A percentile compares a stretch with the other conserved stretches of the same genome.
phyloP scores from a whole-genome alignment of 2,329 filamentous ascomycete species.

The Phialophora tarda region DNA sequence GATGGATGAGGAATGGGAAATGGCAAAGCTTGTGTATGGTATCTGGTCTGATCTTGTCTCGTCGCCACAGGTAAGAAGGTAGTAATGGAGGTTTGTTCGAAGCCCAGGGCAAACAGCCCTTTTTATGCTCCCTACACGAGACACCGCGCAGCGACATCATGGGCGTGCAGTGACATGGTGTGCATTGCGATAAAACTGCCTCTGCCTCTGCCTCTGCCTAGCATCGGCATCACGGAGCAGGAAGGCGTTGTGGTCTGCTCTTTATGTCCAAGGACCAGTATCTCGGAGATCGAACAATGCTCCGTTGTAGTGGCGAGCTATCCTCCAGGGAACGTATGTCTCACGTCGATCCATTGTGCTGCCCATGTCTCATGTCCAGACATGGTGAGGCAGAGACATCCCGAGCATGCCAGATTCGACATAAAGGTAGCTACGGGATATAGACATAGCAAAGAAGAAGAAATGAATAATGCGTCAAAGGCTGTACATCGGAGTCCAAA shows the following conservation, averaged over 20 bases:
- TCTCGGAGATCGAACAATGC: neutral
- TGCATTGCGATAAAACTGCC: neutral
- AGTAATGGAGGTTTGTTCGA: neutral
- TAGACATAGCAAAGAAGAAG: neutral
- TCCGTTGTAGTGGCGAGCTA: neutral
- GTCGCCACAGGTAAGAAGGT: neutral
- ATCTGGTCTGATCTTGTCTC: neutral
- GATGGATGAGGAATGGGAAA: neutral
- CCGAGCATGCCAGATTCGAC: neutral
- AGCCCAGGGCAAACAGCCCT: neutral
- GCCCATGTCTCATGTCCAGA: neutral
- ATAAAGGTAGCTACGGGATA: neutral
- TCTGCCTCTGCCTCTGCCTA: neutral
- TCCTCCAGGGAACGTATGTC: neutral
- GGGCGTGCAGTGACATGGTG: neutral
- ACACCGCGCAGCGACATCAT: neutral
- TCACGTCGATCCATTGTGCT: neutral
- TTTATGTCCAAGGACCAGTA: neutral
- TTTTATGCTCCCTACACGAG: neutral
- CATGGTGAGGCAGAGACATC: neutral
- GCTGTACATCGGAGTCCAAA: neutral
- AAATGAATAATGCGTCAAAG: neutral
- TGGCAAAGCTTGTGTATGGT: neutral
- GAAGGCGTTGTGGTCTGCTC: neutral
- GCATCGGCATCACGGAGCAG: neutral